A percentile compares a stretch with the other conserved stretches of the same genome.
phyloP scores from a whole-genome alignment of 495 filamentous ascomycete genomes.

The Amniculicola lignicola region DNA sequence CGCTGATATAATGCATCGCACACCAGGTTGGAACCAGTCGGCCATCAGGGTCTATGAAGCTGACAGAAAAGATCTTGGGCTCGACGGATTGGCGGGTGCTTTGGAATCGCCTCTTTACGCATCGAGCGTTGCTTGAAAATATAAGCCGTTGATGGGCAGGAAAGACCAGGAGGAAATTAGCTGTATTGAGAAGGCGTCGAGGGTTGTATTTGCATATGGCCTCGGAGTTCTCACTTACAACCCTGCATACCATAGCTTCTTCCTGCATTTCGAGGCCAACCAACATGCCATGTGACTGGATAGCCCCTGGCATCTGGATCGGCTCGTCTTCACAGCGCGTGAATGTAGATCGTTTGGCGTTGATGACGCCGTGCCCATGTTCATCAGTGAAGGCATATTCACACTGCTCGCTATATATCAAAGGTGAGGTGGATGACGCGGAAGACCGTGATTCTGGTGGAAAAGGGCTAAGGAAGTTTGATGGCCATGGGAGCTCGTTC shows the following conservation, averaged over 20 bases:
- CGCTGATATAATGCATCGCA: slow-evolving; percentile 17
- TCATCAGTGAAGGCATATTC: slow-evolving; percentile 18
- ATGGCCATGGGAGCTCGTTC: too few species aligned
- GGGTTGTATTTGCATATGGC: slow-evolving; percentile 13
- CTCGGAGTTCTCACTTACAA: slow-evolving; percentile 22
- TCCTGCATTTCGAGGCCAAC: slow-evolving; percentile 8
- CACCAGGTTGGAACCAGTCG: slow-evolving; percentile 16
- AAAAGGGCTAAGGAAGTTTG: too few species aligned
- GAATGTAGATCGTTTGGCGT: slow-evolving; percentile 1
- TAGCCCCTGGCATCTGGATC: slow-evolving; percentile 15
- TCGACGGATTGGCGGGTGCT: slow-evolving; percentile 5
- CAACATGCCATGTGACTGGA: slow-evolving; percentile 27
- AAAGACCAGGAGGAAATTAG: slow-evolving; percentile 11
- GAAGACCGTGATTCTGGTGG: too few species aligned
- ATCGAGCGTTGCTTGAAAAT: slow-evolving; percentile 1
- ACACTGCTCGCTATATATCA: slow-evolving; percentile 8
- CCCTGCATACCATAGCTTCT: background rate
- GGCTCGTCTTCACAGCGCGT: slow-evolving; percentile 25
- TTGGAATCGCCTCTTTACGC: background rate
- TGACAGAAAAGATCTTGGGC: slow-evolving; percentile 13
- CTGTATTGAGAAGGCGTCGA: slow-evolving; percentile 1
- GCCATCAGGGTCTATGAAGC: slow-evolving; percentile 11
- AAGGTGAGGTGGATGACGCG: too few species aligned
- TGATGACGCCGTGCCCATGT: slow-evolving; percentile 10
- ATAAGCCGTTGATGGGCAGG: background rate